These are phyloP conservation scores for Hyaloperonospora brassicae DNA, from an alignment of 352 stramenopile genomes.

Conservation along the genomic window DNA sequence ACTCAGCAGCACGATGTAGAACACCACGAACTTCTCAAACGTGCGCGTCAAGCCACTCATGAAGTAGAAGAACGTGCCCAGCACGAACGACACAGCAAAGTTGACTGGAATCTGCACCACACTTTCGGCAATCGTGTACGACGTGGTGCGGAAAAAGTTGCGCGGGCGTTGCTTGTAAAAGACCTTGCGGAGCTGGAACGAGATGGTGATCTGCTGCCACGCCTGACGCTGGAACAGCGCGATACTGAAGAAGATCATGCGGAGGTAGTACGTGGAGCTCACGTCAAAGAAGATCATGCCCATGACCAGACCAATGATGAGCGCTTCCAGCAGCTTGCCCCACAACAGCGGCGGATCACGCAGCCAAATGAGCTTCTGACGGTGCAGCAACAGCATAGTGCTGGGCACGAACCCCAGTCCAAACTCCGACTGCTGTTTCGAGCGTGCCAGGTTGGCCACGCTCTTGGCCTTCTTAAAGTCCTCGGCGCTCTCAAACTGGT, in stretches of 20 bases:
- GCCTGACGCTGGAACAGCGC: constrained; percentile 64
- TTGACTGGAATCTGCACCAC: constrained; percentile 59
- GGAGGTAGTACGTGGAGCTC: constrained; percentile 48
- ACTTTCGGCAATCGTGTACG: constrained; percentile 68
- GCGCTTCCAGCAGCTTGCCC: constrained; percentile 55
- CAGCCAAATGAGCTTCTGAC: constrained; percentile 59
- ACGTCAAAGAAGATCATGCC: constrained; percentile 71
- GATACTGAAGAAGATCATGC: constrained; percentile 68
- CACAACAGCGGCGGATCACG: constrained; percentile 50
- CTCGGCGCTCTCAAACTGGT: constrained; percentile 39
- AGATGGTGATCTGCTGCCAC: constrained; percentile 69
- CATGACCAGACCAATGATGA: constrained; percentile 75
- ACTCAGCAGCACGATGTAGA: constrained; percentile 58
- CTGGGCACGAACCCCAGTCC: constrained; percentile 35
- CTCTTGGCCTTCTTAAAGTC: constrained; percentile 49
- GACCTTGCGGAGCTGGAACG: constrained; percentile 68
- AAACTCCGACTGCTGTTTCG: constrained; percentile 49
- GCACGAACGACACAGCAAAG: constrained; percentile 50
- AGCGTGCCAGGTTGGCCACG: constrained; percentile 36
- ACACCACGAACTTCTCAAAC: constrained; percentile 72
- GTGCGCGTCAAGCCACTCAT: constrained; percentile 74
- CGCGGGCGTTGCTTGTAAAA: constrained; percentile 87
- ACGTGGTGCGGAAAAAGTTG: constrained; percentile 86
- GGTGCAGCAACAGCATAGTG: constrained; percentile 41
- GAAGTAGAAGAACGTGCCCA: constrained; percentile 82